phyloP scores from a whole-genome alignment of 2,329 filamentous ascomycete species.

The Fusarium sp. region DNA sequence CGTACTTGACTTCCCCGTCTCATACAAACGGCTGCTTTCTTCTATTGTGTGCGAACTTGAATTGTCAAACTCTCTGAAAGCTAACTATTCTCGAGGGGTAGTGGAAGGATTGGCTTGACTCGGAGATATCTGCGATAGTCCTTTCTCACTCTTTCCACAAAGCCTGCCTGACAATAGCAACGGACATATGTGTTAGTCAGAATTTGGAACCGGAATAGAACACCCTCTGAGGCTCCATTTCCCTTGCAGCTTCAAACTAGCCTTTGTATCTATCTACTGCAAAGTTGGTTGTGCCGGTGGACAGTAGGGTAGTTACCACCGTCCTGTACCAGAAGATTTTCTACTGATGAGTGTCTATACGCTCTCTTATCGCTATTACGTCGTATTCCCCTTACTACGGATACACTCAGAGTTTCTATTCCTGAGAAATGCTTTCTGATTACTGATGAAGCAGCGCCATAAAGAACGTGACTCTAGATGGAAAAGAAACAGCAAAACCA shows the following conservation, averaged over 20 bases:
- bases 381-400: neutral
- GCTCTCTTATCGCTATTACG: neutral
- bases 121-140: neutral
- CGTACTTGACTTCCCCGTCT: neutral
- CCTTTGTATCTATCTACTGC: no score
- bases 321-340: neutral
- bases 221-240: no score
- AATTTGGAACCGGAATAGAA: no score
- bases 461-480: neutral
- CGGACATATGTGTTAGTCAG: no score
- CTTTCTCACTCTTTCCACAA: no score
- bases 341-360: neutral
- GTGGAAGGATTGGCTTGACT: neutral
- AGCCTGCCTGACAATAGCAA: no score
- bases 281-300: no score
- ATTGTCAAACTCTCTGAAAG: neutral
- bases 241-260: no score
- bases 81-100: no score
- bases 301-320: neutral
- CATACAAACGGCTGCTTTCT: conserved; percentile 4
- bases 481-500: neutral
- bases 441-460: neutral
- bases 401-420: neutral
- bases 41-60: neutral
- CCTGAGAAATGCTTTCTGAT: neutral